Conservation (phyloP, 2,329 filamentous ascomycete species). For the Atkinsonella texensis region DNA sequence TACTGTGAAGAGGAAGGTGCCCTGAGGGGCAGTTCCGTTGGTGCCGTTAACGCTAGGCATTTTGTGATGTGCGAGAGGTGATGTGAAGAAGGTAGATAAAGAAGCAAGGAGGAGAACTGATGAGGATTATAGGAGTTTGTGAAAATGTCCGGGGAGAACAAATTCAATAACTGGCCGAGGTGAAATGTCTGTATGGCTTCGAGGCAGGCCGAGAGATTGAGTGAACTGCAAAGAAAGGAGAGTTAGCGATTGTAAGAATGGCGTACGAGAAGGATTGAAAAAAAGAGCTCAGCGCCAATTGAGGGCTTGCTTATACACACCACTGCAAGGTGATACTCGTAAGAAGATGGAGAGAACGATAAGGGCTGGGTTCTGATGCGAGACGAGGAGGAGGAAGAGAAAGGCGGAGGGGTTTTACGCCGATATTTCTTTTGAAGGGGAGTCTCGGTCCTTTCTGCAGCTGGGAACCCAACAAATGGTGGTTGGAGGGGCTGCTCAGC, state of each 20-base stretch:
- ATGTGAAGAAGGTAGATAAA: conserved; percentile 8
- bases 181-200: conserved; percentile 1
- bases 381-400: conserved; percentile 6
- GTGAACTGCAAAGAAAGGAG: neutral
- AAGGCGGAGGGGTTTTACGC: conserved; percentile 8
- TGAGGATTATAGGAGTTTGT: neutral
- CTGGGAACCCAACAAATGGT: neutral
- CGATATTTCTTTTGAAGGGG: conserved; percentile 1
- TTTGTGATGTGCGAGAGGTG: conserved; percentile 9
- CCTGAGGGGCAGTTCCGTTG: conserved; percentile 33
- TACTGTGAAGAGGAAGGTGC: conserved; percentile 76
- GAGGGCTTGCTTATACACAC: neutral
- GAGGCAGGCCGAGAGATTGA: neutral
- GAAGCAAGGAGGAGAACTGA: neutral
- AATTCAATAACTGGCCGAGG: neutral
- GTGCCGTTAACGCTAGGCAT: conserved; percentile 46
- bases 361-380: neutral
- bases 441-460: neutral
- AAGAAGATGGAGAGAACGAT: neutral
- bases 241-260: neutral
- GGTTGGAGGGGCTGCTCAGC: conserved; percentile 4
- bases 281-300: neutral
- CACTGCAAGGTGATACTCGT: neutral
- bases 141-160: neutral
- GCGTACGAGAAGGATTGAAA: neutral